These are phyloP conservation scores for Miscanthus lutarioriparius DNA, from an alignment of 176 grass and related monocot species.

Conservation along the genomic window DNA sequence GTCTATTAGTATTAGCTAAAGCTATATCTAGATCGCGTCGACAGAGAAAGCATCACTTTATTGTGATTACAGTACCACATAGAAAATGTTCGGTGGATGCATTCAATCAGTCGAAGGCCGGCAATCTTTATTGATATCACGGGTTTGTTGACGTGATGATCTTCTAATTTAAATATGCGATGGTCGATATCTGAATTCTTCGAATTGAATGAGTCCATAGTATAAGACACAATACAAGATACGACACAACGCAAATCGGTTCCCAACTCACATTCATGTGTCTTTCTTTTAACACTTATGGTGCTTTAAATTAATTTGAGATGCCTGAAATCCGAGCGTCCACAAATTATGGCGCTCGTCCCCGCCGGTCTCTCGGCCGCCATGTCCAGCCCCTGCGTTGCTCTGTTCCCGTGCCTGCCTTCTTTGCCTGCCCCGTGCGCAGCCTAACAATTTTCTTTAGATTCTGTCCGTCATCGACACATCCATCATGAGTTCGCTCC, in stretches of 20 bases:
- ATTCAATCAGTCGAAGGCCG: slow-evolving; percentile 9
- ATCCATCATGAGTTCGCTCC: too few relatives aligned
- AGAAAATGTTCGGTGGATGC: slow-evolving; percentile 23
- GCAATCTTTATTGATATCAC: not conserved
- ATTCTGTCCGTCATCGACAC: too few relatives aligned
- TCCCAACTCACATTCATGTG: too few relatives aligned
- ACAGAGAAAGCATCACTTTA: not conserved
- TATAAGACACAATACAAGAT: not conserved
- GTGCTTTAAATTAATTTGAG: too few relatives aligned
- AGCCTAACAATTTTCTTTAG: too few relatives aligned
- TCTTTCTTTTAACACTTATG: too few relatives aligned
- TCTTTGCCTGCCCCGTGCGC: too few relatives aligned
- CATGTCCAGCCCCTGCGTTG: too few relatives aligned
- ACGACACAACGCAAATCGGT: not conserved
- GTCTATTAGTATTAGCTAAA: not conserved
- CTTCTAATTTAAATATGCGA: not conserved
- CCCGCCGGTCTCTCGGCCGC: too few relatives aligned
- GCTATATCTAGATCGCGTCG: not conserved
- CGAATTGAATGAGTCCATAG: not conserved
- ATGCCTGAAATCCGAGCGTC: too few relatives aligned
- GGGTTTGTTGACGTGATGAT: not conserved
- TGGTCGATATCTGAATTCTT: not conserved
- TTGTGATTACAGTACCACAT: not conserved
- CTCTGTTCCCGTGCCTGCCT: too few relatives aligned
- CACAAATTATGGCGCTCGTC: too few relatives aligned